Evolutionary conservation across 2,329 filamentous ascomycete genomes (phyloP), one percentile per base, ranked within the genome.

Genomic region (Talaromyces pinophilus): DNA sequence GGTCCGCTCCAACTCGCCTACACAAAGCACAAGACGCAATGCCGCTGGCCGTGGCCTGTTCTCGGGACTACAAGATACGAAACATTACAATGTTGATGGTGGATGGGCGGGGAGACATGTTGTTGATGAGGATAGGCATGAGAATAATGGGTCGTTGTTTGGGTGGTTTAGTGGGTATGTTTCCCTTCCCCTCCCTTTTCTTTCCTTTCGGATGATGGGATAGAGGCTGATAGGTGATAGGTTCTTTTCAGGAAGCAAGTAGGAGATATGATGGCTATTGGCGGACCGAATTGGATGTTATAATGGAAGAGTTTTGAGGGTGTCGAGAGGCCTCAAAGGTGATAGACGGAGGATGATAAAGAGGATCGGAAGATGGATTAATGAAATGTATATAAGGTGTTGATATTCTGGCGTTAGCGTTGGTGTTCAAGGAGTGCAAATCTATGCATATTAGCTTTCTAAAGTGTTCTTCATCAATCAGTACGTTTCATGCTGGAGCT

Each of bases 11-110:
- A 67, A 59, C 10, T 42, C n/a, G 15, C 15, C 25, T 1, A 67
- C 35, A 7, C 65, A 67, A 35, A 52, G 65, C 60, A 22, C 48
- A 42, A 55, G 78, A 72, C 75, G 72, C 50, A 63, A 75, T 48
- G 78, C 76, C 6, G 71, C 71, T 4, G 77, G 77, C 57, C 73
- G 77, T 17, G 77, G 77, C 35, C 73, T 79, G 55, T 79, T 79
- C 63, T 76, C 77, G 40, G 77, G 77, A 4, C 71, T 79, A 2
- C 77, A 79, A 63, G 77, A 79, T 42, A 70, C 71, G 13, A 79
- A 79, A 67, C 72, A 74, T 66, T 79, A 79, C 62, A 78, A 78
- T 11, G 77, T 79, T 22, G 76, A 79, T 1, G 63, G 67, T 2
- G 77, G 77, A 42, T 79, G 76, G 75, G 77, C 77, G 5, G 71